phyloP scores from a whole-genome alignment of 805 yeast species.

The Ogataea thermomethanolica region DNA sequence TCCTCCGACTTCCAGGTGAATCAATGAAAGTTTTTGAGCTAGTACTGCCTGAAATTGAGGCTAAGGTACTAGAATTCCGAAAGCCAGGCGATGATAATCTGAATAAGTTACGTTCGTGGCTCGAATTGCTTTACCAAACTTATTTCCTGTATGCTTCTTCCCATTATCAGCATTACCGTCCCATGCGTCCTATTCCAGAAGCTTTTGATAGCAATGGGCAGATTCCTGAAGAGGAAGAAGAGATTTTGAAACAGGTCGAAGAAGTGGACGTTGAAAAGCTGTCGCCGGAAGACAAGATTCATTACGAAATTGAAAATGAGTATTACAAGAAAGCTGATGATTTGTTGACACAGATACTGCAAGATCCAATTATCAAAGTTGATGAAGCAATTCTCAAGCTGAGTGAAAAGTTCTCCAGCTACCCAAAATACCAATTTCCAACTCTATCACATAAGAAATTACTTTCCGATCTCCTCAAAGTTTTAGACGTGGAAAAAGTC shows the following conservation, averaged over 20 bases:
- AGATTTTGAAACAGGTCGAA: slow-evolving; percentile 20
- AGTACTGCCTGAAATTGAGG: slow-evolving; percentile 36
- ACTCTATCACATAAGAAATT: not conserved
- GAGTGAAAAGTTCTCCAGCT: slow-evolving; percentile 16
- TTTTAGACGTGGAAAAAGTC: not conserved
- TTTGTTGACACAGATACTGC: slow-evolving; percentile 50
- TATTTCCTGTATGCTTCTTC: slow-evolving; percentile 77
- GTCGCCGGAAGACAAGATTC: slow-evolving; percentile 23
- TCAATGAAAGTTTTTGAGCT: slow-evolving; percentile 48
- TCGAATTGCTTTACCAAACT: slow-evolving; percentile 67
- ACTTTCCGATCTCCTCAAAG: slow-evolving; percentile 4
- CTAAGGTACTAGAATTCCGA: slow-evolving; percentile 17
- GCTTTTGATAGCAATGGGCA: slow-evolving; percentile 30
- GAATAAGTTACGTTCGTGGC: slow-evolving; percentile 43
- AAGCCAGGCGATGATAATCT: slow-evolving; percentile 10
- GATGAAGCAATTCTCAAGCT: slow-evolving; percentile 27
- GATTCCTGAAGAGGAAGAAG: slow-evolving; percentile 22
- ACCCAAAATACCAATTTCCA: slow-evolving; percentile 8
- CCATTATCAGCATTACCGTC: slow-evolving; percentile 52
- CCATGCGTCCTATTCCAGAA: slow-evolving; percentile 32
- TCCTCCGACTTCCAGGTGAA: slow-evolving; percentile 43
- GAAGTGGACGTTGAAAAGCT: slow-evolving; percentile 25
- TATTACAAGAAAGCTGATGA: slow-evolving; percentile 61
- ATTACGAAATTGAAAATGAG: slow-evolving; percentile 45
- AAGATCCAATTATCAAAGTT: slow-evolving; percentile 39